A percentile compares a stretch with the other conserved stretches of the same genome.
Evolutionary conservation across 2,329 filamentous ascomycete genomes (phyloP).

Genomic region (Neonectria magnoliae): DNA sequence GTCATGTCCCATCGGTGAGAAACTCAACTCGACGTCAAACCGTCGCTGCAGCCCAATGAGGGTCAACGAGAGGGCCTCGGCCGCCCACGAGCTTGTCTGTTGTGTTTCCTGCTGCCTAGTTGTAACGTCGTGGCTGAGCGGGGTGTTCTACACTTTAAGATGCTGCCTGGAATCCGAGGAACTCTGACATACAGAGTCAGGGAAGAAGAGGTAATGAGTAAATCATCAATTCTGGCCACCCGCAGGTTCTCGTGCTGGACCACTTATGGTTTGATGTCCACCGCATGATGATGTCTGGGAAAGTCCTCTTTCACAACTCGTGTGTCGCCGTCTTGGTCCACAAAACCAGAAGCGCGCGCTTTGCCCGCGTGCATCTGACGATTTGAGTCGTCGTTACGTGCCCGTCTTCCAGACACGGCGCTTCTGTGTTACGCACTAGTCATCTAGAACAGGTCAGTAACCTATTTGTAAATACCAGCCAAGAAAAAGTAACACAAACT

Average conservation of each 20-base stretch:
- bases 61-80: background rate
- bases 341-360: background rate
- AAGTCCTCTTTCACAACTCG: background rate
- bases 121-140: background rate
- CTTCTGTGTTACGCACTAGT: no score
- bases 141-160: background rate
- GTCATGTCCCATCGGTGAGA: background rate
- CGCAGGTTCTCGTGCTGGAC: background rate
- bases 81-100: background rate
- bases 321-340: background rate
- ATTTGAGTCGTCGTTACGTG: background rate
- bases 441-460: no score
- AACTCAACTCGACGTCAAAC: background rate
- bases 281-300: background rate
- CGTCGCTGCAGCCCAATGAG: background rate
- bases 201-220: background rate
- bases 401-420: background rate
- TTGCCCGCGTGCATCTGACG: background rate
- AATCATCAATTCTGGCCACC: background rate
- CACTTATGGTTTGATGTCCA: background rate
- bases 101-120: background rate
- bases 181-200: background rate
- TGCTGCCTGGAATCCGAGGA: background rate
- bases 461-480: no score
- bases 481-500: no score